Conservation (phyloP, 345 rosid genomes). For the Populus simonii region DNA sequence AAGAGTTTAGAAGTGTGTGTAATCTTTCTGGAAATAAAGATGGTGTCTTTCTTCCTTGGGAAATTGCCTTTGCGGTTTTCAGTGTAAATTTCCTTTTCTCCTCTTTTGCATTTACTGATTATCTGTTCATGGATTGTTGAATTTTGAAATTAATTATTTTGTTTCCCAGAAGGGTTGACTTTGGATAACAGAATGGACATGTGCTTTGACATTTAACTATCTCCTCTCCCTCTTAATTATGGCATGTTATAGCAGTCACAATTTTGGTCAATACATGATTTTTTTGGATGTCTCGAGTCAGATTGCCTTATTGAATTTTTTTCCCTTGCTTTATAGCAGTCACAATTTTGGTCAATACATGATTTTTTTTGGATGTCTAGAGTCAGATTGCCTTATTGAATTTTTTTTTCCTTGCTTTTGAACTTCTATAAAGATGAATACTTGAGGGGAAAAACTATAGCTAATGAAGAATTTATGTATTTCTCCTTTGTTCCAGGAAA, state of each 20-base stretch:
- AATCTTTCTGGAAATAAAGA: slow-evolving; percentile 46
- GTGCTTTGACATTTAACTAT: not conserved
- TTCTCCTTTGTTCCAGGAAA: not conserved
- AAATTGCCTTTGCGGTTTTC: slow-evolving; percentile 47
- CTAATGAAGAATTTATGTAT: not conserved
- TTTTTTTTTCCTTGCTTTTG: not conserved
- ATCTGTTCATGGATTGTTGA: slow-evolving; percentile 5
- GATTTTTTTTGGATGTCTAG: too few species aligned
- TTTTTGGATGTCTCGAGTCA: not conserved
- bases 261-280: not conserved
- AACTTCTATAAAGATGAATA: not conserved
- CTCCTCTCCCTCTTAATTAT: not conserved
- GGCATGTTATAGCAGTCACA: too few species aligned
- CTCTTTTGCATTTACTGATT: not conserved
- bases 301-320: too few species aligned
- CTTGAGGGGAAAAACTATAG: not conserved
- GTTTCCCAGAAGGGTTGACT: not conserved
- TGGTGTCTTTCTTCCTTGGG: slow-evolving; percentile 45
- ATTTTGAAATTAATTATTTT: not conserved
- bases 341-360: not conserved
- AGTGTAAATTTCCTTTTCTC: slow-evolving; percentile 32
- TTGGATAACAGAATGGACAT: not conserved
- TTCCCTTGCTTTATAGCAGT: not conserved
- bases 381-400: not conserved
- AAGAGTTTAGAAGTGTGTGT: slow-evolving; percentile 49